Base-by-base conservation (phyloP, 2,329 filamentous ascomycete species). In the Neurospora crassa region DNA sequence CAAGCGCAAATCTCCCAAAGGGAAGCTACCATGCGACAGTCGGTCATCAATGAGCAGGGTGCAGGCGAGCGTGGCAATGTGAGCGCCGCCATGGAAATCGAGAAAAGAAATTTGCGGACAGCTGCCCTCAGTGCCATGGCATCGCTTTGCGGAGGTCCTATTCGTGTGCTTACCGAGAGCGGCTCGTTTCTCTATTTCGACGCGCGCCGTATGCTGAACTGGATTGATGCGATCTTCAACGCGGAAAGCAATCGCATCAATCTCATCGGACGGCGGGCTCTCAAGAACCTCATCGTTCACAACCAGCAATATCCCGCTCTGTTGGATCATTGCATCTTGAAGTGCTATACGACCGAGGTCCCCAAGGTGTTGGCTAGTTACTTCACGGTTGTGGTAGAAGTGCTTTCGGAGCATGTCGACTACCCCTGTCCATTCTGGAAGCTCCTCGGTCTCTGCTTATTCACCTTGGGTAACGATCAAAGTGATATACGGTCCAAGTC, bases 101-200 rank as follows among this genome's bases (percentile, higher is more conserved):
- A 99, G 81, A 98, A 97, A 83, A 90, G 92, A 74, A 96, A 97
- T 78, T 86, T 99, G 45, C 89, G 93, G 71, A 96, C 92, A 29
- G 94, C 96, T 40, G 95, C 96, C 1, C 84, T 99, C 63, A 97
- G 94, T 79, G 92, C 96, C 37, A 98, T 99, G 96, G 94, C 96
- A 63, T 90, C 94, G 3, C 86, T 99, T 6, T 99, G 96, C 79
- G 94, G 89, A 76, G 89, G 91, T 0, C 93, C 95, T 4, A 90
- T 98, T 71, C 94, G 90, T 74, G 91, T 97, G 74, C 94, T 90
- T 0, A 97, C 93, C 0, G 94, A 97, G 79, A 95, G 93, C 74
- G 92, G 92, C 70, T 91, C 91, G n/a, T 87, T 91, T 37, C 87
- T 98, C 68, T 92, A 96, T 76, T 99, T 99, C 76, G 94, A 99